Evolutionary conservation across 2,329 filamentous ascomycete genomes (phyloP), one percentile per base, ranked within the genome.

Genomic region (Alternaria ethzedia): DNA sequence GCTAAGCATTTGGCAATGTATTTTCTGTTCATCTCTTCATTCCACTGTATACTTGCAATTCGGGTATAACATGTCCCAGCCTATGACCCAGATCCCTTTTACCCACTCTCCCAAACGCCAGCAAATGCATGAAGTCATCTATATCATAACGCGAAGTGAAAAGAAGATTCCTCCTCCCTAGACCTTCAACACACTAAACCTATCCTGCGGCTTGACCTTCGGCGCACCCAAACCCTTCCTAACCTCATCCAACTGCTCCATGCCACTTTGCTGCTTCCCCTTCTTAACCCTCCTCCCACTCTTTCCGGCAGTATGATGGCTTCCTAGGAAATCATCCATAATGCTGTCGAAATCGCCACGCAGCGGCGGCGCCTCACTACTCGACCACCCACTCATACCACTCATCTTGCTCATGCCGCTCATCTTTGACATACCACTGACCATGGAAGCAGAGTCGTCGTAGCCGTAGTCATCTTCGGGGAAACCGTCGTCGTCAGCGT

Each of bases 241-340:
- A 55, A 99, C 90, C 81, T 98, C 95, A 69, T 98, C 96, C 64
- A 98, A 84, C 83, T 98, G 93, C 80, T 92, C 90, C 68, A 97
- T 85, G 0, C 96, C 96, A 63, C 87, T 92, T 77, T 91, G 90
- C 68, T 91, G 89, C 76, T 91, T 92, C 17, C 90, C 90, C 81
- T 94, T 93, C 83, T 94, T 95, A 20, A 93, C 87, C 57, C 86
- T 81, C 46, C 80, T 15, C 1, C 49, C 49, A 8, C 49, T 74
- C 82, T 93, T 94, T 2, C 91, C 91, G 23, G 86, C 86, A 80
- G 89, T 90, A 10, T 88, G 88, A 76, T 92, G 91, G 32, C 85
- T 89, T 9, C 89, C 91, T 25, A 98, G 82, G 81, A 99, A 99
- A 60, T 97, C 94, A 76, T 98, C 95, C 85, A 99, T 89, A 77